Evolutionary conservation across 352 stramenopile species (phyloP), one percentile per base, ranked within the genome.

Genomic region (Aphanomyces cochlioides): DNA sequence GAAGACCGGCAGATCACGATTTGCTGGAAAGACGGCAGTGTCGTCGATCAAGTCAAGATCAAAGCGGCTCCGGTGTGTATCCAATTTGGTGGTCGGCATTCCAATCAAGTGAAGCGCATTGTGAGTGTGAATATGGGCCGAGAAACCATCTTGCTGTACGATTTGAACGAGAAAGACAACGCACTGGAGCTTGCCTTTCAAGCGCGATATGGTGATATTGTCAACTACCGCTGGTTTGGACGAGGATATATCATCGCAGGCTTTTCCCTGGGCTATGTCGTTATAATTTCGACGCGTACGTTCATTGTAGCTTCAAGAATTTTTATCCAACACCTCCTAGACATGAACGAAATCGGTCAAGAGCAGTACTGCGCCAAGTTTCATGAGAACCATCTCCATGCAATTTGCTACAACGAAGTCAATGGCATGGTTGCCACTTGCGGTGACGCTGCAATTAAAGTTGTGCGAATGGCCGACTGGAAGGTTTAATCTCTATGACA

Each of bases 131-230:
- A 97, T 77, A 93, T 97, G 80, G 85, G 83, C 74, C 88, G 91
- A 41, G 91, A 95, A 73, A 93, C 85, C 17, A 87, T 97, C 59
- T 74, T 97, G 37, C 79, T 97, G 19, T 96, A 94, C 77, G 84
- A 94, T 72, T 63, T 96, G 19, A 86, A 90, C 66, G 87, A 96
- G 66, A 79, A 85, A 34, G 90, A 96, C 73, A 95, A 96, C 56
- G 90, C 90, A 4, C 69, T 97, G 21, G 90, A 97, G 77, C 79
- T 98, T 13, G 89, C 89, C 17, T 98, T 98, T 75, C 85, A 96
- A 67, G 74, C 81, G 36, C 81, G 85, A 67, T 97, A 97, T 72
- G 92, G 89, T 43, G 91, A 79, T 72, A 92, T 98, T 68, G 82
- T 97, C 50, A 75, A 80, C 57, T 95, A 97, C 69, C 71, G 89